Base-by-base conservation (phyloP, 768 basidiomycete genomes). In the Gelatoporia subvermispora region DNA sequence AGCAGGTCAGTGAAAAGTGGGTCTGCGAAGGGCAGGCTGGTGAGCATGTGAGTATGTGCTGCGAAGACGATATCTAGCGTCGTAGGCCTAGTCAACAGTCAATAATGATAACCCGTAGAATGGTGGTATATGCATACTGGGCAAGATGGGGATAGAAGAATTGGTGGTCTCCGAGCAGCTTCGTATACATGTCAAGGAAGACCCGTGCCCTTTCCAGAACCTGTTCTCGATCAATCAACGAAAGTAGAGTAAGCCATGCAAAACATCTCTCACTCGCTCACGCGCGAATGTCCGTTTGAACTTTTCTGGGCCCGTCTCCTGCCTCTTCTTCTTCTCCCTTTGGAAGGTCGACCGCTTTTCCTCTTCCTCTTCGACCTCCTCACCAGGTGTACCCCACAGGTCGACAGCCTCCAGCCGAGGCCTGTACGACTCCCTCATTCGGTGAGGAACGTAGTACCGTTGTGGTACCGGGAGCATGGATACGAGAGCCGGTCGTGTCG, bases 381-480 rank as follows among this genome's bases (percentile, higher is more conserved):
- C 57, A 1, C 60, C 65, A 11, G 71, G 64, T 5, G 69, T 51
- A 55, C 64, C 70, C 87, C 88, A 89, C 20, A 90, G 60, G 9
- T 81, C 85, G 22, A 75, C 74, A 8, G 74, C 74, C 60, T 85
- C 78, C 31, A 92, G 67, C 13, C 85, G 76, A 11, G 76, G 69
- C 45, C 65, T 73, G 54, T 83, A 77, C 16, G 72, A 61, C 22
- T 75, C 70, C 35, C 86, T 77, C 25, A 90, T 74, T 16, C 87
- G 76, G 4, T 63, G 59, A 0, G 88, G 83, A 7, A 87, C 77
- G 58, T 85, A 92, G 60, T 88, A 91, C 8, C 80, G 75, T 57
- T 86, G 85, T 1, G 87, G 88, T 2, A 84, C 47, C 13, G 79
- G 74, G 46, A 85, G 79, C 55, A 81, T 63, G 5, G 75, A 73